phyloP scores from a whole-genome alignment of 495 filamentous ascomycete genomes.

The Hypoxylon perforatum region DNA sequence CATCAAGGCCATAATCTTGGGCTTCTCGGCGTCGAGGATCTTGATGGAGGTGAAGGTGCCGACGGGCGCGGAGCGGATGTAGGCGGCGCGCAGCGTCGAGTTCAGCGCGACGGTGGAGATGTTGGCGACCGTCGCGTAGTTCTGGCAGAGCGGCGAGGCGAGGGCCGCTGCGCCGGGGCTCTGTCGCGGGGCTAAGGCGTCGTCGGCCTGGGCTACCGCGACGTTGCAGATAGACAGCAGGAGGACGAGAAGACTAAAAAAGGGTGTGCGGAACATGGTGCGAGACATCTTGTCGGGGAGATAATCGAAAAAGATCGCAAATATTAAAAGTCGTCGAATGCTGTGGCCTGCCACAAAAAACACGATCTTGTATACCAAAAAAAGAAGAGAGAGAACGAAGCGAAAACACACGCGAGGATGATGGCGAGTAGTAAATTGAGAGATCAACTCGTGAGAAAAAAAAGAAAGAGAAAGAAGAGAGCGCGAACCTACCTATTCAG shows the following conservation, averaged over 20 bases:
- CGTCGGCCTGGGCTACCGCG: conserved; percentile 25
- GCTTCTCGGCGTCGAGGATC: conserved; percentile 45
- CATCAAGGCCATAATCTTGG: conserved; percentile 44
- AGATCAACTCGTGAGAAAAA: conserved; percentile 33
- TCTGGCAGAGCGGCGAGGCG: conserved; percentile 23
- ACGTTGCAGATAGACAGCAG: conserved; percentile 33
- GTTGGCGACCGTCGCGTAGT: conserved; percentile 47
- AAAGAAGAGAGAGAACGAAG: conserved; percentile 20
- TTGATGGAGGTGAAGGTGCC: conserved; percentile 42
- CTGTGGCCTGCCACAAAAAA: conserved; percentile 36
- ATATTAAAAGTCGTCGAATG: conserved; percentile 20
- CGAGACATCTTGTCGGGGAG: conserved; percentile 6
- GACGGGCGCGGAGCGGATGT: conserved; percentile 42
- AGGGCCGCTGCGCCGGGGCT: conserved; percentile 25
- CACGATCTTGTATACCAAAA: conserved; percentile 3
- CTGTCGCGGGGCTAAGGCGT: conserved; percentile 16
- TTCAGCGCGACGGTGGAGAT: conserved; percentile 48
- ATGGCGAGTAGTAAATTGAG: not conserved
- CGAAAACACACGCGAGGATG: conserved; percentile 5
- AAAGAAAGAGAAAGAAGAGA: conserved; percentile 11
- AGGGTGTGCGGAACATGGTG: conserved; percentile 30
- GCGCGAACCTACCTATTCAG: conserved; percentile 8
- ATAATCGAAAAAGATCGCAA: not conserved
- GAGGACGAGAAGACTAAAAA: conserved; percentile 35
- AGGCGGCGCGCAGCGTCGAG: conserved; percentile 49